Evolutionary conservation across 495 filamentous ascomycete species (phyloP), one percentile per base, ranked within the genome.

Genomic region (Penicillium coprophilum): DNA sequence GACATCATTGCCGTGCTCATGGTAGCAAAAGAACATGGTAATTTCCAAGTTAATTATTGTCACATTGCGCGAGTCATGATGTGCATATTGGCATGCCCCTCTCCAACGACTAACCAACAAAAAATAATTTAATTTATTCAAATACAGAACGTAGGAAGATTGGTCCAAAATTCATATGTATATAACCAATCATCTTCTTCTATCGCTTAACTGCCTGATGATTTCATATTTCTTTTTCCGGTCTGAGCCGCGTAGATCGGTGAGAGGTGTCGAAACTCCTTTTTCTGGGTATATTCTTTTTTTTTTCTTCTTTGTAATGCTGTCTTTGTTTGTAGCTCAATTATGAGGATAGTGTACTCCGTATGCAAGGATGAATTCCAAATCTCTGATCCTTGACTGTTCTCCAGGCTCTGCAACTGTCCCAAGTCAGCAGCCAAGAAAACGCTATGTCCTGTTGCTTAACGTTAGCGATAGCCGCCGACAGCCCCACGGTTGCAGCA

Each of bases 391-490:
- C 23, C 23, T 24, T 27, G 24, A 27, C 3, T 17, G 15, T 17
- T 38, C 34, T 17, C 34, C 34, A 38, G 34, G 34, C 17, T 21
- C 38, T 54, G 51, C 38, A 40, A 31, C 24, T 21, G 15, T 9
- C 34, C 23, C n/a, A 47, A 47, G 28, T 13, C 15, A 43, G 40
- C 7, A 48, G 31, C 52, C 27, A 44, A 27, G 32, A 28, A n/a
- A n/a, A 59, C 43, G 57, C 55, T 46, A 49, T 58, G 57, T 39
- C 45, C 46, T 56, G 46, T 47, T 41, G 23, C 61, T 39, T 46
- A 24, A 54, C 61, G 34, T 62, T 62, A 66, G 61, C 61, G 65
- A 65, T 68, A 68, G 65, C 60, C 65, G 65, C 65, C 65, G 57
- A 50, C 56, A 57, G 56, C 45, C 45, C 45, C 46, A 60, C 46